These are phyloP conservation scores for Neurospora tetraspora DNA, from an alignment of 495 filamentous ascomycete species.

Conservation along the genomic window DNA sequence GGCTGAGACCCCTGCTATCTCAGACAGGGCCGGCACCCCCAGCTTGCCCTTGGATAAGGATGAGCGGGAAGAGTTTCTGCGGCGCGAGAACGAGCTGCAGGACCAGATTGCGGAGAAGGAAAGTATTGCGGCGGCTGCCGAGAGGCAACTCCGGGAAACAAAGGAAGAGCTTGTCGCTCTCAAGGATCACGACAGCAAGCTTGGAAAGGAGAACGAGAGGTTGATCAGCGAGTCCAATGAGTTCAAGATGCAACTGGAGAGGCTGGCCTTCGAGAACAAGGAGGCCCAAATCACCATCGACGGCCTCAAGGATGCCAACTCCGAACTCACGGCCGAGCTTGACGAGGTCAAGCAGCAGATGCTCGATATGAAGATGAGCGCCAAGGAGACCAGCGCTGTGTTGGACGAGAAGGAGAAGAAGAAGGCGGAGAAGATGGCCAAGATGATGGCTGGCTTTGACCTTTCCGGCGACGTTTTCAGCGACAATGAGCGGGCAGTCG, in stretches of 20 bases:
- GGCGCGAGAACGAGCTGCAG: conserved; percentile 92
- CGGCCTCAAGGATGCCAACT: conserved; percentile 87
- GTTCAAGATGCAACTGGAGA: conserved; percentile 89
- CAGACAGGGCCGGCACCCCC: conserved; percentile 76
- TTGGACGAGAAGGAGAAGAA: conserved; percentile 95
- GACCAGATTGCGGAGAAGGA: conserved; percentile 94
- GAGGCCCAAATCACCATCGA: conserved; percentile 95
- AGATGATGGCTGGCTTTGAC: conserved; percentile 99
- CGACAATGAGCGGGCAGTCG: conserved; percentile 76
- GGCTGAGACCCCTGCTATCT: conserved; percentile 53
- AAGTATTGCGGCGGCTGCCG: conserved; percentile 62
- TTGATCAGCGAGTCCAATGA: conserved; percentile 78
- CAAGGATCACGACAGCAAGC: conserved; percentile 72
- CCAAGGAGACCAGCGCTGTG: conserved; percentile 79
- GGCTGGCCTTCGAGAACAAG: conserved; percentile 90
- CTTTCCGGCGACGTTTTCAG: conserved; percentile 83
- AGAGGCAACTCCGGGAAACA: conserved; percentile 66
- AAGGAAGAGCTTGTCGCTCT: conserved; percentile 73
- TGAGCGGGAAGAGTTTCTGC: conserved; percentile 90
- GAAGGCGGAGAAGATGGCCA: conserved; percentile 97
- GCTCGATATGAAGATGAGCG: conserved; percentile 87
- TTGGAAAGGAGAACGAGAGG: conserved; percentile 78
- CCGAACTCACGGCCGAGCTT: conserved; percentile 79
- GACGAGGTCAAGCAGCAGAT: conserved; percentile 97
- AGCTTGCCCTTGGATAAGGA: conserved; percentile 88